A percentile compares a stretch with the other conserved stretches of the same genome.
Conservation (phyloP, 306 rosid species). For the Lagenaria siceraria region DNA sequence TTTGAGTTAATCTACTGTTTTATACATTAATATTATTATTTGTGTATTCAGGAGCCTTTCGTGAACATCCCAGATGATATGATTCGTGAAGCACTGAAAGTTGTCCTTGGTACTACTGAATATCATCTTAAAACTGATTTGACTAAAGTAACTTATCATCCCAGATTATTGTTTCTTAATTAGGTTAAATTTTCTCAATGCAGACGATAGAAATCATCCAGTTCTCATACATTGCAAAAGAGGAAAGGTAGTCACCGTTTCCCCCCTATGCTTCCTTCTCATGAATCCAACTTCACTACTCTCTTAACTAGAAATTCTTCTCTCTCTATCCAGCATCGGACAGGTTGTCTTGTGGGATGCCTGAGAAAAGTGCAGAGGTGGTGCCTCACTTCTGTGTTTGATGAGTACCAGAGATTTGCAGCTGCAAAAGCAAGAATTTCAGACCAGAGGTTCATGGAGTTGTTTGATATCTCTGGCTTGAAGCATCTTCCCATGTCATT, state of each 20-base stretch:
- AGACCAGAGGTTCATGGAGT: constrained; percentile 92
- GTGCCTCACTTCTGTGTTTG: constrained; percentile 87
- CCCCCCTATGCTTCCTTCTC: background rate
- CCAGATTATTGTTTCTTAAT: background rate
- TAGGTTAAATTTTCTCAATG: constrained; percentile 16
- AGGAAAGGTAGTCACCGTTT: constrained; percentile 51
- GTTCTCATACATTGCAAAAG: constrained; percentile 88
- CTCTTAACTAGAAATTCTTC: constrained; percentile 5
- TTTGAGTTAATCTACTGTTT: background rate
- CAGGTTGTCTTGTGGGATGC: constrained; percentile 98
- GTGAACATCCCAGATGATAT: constrained; percentile 86
- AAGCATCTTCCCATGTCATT: constrained; percentile 56
- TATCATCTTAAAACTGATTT: background rate
- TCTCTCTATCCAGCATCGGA: constrained; percentile 63
- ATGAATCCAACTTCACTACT: background rate
- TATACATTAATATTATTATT: background rate
- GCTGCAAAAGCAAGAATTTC: constrained; percentile 95
- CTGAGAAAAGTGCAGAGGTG: constrained; percentile 80
- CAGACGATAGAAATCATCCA: constrained; percentile 92
- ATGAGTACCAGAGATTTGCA: constrained; percentile 89
- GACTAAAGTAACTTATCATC: background rate
- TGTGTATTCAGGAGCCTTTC: constrained; percentile 74
- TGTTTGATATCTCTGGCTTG: constrained; percentile 77
- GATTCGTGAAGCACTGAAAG: constrained; percentile 83
- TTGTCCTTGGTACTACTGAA: constrained; percentile 58